Evolutionary conservation across 2,329 filamentous ascomycete genomes (phyloP).

Genomic region (Pseudofabraea citricarpa): DNA sequence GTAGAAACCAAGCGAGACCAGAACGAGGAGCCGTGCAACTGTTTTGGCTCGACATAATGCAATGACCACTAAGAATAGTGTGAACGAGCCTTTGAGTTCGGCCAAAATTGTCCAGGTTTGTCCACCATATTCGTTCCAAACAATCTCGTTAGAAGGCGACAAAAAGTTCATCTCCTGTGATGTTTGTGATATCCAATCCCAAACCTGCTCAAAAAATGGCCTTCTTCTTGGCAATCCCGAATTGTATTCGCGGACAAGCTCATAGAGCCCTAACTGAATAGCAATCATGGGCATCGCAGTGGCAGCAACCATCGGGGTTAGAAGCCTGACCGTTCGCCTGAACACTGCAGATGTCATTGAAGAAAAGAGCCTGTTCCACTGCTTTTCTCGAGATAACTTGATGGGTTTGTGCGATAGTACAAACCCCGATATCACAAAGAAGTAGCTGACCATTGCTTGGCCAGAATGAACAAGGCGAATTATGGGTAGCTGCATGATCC

Average conservation of each 20-base stretch:
- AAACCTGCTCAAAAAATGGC: neutral
- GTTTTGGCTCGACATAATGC: neutral
- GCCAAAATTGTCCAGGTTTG: neutral
- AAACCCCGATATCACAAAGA: slow-evolving; percentile 43
- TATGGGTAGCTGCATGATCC: slow-evolving; percentile 36
- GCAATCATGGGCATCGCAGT: slow-evolving; percentile 36
- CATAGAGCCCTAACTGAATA: slow-evolving; percentile 34
- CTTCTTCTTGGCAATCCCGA: neutral
- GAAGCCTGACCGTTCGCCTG: slow-evolving; percentile 37
- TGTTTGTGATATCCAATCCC: neutral
- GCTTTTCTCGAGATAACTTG: slow-evolving; percentile 28
- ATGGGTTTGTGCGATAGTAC: slow-evolving; percentile 36
- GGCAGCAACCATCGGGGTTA: slow-evolving; percentile 34
- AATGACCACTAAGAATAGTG: neutral
- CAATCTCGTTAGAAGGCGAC: neutral
- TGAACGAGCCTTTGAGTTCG: neutral
- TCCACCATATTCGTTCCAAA: neutral
- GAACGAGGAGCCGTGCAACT: neutral
- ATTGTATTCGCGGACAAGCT: slow-evolving; percentile 7
- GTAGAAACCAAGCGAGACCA: neutral
- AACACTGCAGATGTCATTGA: slow-evolving; percentile 37
- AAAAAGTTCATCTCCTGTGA: neutral
- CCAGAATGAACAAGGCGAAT: slow-evolving; percentile 35
- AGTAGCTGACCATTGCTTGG: slow-evolving; percentile 40
- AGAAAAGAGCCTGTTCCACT: slow-evolving; percentile 28